phyloP scores from a whole-genome alignment of 345 rosid genomes.

The Linum usitatissimum region DNA sequence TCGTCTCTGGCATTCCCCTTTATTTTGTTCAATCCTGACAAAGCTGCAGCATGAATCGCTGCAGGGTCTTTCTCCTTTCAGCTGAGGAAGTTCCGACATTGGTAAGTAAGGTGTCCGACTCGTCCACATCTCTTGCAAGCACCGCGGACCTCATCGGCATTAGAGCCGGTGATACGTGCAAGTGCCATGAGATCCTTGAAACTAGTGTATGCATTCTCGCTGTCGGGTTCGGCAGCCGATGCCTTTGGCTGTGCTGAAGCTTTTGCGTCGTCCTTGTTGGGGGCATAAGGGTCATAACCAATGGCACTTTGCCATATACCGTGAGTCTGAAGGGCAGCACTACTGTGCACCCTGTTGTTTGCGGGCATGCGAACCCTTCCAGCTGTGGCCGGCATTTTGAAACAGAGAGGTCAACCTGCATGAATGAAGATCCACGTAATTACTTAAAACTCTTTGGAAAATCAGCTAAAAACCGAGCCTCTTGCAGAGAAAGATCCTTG shows the following conservation, averaged over 20 bases:
- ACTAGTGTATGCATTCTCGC: constrained; percentile 66
- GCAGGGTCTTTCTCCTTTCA: constrained; percentile 52
- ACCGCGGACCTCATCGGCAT: constrained; percentile 81
- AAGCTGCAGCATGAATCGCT: constrained; percentile 47
- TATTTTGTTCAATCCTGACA: constrained; percentile 64
- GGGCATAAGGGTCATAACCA: constrained; percentile 93
- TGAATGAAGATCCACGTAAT: too few species aligned
- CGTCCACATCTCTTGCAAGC: constrained; percentile 90
- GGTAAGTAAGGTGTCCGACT: constrained; percentile 82
- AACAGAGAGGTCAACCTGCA: constrained; percentile 2
- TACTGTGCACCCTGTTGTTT: constrained; percentile 95
- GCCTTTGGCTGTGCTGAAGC: constrained; percentile 27
- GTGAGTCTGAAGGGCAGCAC: constrained; percentile 94
- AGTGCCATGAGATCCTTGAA: constrained; percentile 82
- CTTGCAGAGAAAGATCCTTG: neutral
- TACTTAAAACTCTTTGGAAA: too few species aligned
- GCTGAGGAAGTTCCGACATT: constrained; percentile 82
- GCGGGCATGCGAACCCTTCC: constrained; percentile 99
- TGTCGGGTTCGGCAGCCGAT: constrained; percentile 41
- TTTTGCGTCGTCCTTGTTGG: constrained; percentile 68
- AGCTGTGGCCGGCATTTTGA: constrained; percentile 98
- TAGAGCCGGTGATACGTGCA: constrained; percentile 64
- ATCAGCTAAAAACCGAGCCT: neutral
- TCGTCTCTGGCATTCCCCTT: constrained; percentile 43
- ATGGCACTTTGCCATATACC: constrained; percentile 99